Conservation (phyloP, 2,329 filamentous ascomycete genomes). For the Fusarium aywerte region DNA sequence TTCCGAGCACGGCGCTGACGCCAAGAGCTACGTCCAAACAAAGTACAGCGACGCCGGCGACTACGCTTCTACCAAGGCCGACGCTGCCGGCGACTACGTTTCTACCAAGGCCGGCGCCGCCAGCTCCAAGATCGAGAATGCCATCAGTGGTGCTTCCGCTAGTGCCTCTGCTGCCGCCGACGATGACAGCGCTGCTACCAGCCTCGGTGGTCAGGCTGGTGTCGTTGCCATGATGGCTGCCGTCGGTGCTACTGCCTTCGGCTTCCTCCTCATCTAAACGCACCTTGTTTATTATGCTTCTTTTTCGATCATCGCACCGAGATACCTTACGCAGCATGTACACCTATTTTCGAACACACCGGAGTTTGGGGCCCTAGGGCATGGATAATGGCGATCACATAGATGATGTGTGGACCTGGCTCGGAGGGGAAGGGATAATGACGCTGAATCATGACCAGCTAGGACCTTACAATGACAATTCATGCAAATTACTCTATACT, state of each 20-base stretch:
- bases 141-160: slow-evolving; percentile 23
- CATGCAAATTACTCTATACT: accelerated
- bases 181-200: slow-evolving; percentile 34
- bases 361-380: slow-evolving; percentile 27
- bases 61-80: slow-evolving; percentile 6
- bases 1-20: slow-evolving; percentile 18
- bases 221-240: slow-evolving; percentile 36
- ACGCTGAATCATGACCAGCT: slow-evolving; percentile 14
- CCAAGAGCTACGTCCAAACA: slow-evolving; percentile 11
- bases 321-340: slow-evolving; percentile 26
- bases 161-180: slow-evolving; percentile 13
- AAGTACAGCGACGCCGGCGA: slow-evolving; percentile 9
- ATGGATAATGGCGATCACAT: slow-evolving; percentile 19
- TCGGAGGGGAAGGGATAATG: slow-evolving; percentile 13
- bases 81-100: slow-evolving; percentile 4
- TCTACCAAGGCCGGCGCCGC: slow-evolving; percentile 15
- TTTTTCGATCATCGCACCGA: not conserved
- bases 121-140: slow-evolving; percentile 25
- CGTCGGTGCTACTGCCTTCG: slow-evolving; percentile 42
- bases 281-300: not conserved
- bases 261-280: slow-evolving; percentile 40
- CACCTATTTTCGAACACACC: not conserved
- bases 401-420: slow-evolving; percentile 12
- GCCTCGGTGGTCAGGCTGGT: slow-evolving; percentile 25
- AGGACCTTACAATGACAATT: not conserved